These are phyloP conservation scores for Penicillium pulvis DNA, from an alignment of 495 filamentous ascomycete species.

Conservation along the genomic window DNA sequence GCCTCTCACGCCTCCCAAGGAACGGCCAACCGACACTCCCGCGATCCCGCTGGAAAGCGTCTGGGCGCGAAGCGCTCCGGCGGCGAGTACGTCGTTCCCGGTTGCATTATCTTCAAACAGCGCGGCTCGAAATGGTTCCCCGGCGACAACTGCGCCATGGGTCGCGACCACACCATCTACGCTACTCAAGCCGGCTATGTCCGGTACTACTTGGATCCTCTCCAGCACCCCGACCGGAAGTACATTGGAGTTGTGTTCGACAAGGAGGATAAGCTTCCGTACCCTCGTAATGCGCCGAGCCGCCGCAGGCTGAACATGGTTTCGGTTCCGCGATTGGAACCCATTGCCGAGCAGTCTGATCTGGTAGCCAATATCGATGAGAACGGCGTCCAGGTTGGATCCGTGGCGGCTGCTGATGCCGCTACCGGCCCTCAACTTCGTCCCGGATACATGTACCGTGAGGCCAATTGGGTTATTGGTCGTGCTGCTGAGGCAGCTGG, in stretches of 20 bases:
- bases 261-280: slow-evolving; percentile 68
- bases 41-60: slow-evolving; percentile 89
- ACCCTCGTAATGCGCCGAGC: slow-evolving; percentile 62
- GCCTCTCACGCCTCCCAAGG: slow-evolving; percentile 87
- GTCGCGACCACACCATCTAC: slow-evolving; percentile 97
- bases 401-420: slow-evolving; percentile 36
- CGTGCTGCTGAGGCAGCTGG: slow-evolving; percentile 61
- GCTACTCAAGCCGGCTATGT: slow-evolving; percentile 84
- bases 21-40: slow-evolving; percentile 76
- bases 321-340: slow-evolving; percentile 47
- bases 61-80: slow-evolving; percentile 91
- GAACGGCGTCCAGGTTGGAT: slow-evolving; percentile 34
- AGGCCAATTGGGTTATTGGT: slow-evolving; percentile 86
- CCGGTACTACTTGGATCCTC: slow-evolving; percentile 89
- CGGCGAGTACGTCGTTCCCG: slow-evolving; percentile 87
- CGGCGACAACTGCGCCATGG: slow-evolving; percentile 90
- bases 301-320: slow-evolving; percentile 72
- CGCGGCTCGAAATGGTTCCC: slow-evolving; percentile 92
- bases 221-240: slow-evolving; percentile 74
- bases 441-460: slow-evolving; percentile 76
- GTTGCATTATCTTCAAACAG: slow-evolving; percentile 98
- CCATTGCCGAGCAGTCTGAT: slow-evolving; percentile 36
- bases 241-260: slow-evolving; percentile 92
- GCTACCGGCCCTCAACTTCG: slow-evolving; percentile 54
- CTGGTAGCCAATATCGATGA: slow-evolving; percentile 34